Conservation (phyloP, 2,329 filamentous ascomycete species). For the Arthrobotrys pseudoclavata region DNA sequence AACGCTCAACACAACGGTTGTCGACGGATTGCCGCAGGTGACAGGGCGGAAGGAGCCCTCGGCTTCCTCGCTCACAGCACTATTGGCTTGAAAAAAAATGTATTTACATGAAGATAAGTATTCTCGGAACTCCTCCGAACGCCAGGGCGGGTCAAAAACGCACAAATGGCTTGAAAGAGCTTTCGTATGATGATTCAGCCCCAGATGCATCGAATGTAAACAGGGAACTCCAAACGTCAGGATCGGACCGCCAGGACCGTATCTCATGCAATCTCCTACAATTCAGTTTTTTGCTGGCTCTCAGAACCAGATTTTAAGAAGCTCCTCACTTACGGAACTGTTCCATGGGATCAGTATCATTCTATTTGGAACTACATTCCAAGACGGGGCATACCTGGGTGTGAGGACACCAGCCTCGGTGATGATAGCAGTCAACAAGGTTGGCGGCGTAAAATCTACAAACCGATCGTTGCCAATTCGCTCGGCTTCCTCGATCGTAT, state of each 20-base stretch:
- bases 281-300: not conserved
- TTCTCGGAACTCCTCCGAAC: not conserved
- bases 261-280: not conserved
- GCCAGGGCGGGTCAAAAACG: slow-evolving; percentile 6
- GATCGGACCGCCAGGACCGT: not conserved
- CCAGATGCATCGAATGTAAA: slow-evolving; percentile 10
- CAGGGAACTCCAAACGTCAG: slow-evolving; percentile 33
- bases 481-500: slow-evolving; percentile 61
- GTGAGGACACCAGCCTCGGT: slow-evolving; percentile 81
- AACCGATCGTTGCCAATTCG: slow-evolving; percentile 67
- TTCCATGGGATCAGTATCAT: not conserved
- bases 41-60: not conserved
- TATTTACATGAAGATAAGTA: slow-evolving; percentile 1
- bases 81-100: not conserved
- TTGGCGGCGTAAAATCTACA: slow-evolving; percentile 80
- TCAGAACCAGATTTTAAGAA: slow-evolving; percentile 56
- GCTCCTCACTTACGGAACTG: slow-evolving; percentile 54
- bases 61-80: not conserved
- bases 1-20: slow-evolving; percentile 40
- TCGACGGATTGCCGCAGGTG: not conserved
- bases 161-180: slow-evolving; percentile 22
- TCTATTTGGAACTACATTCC: not conserved
- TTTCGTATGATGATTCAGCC: slow-evolving; percentile 14
- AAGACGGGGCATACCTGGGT: slow-evolving; percentile 67
- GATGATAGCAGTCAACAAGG: slow-evolving; percentile 79